Base-by-base conservation (phyloP, 1,284 basidiomycete species). In the Ceratobasidium theobromae region DNA sequence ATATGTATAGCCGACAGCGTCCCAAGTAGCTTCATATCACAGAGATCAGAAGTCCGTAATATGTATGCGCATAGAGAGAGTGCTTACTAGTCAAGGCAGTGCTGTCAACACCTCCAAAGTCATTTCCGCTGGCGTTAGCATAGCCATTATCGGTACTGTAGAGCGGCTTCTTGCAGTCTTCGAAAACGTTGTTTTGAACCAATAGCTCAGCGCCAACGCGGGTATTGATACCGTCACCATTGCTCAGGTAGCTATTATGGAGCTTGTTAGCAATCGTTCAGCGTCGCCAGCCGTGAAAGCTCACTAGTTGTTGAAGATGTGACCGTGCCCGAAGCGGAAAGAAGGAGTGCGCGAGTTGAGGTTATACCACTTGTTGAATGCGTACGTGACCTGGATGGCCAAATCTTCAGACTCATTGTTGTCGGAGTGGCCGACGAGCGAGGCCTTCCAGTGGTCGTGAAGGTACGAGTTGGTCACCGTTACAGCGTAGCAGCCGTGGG, bases 141-240 rank as follows among this genome's bases (percentile, higher is more conserved):
- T 46, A 58, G 28, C 55, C 55, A 28, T 14, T n/a, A 32, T 58
- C 55, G 55, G 55, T 58, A 18, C 27, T 33, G 41, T 58, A 58
- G 3, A 58, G 33, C n/a, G 53, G 53, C 32, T 12, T 25, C 21
- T 21, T 21, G 25, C 23, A 12, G 38, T 2, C 3, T 25, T 43
- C 38, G 53, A 55, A 55, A 11, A 55, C 40, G 38, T 55, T 55
- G 38, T 55, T 55, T 14, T 55, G 53, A 14, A 55, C 53, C 25
- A 54, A 41, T n/a, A 66, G 53, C 43, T 55, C 52, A 21, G 65
- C 70, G 76, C 79, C 80, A 67, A 78, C 77, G 68, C 80, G 79
- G 70, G n/a, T n/a, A n/a, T n/a, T n/a, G n/a, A 82, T 81, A 65
- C 80, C 80, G 70, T 81, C 79, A 69, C 73, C 75, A 73, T 79